Evolutionary conservation across 1,284 basidiomycete species (phyloP).

Genomic region (Paramarasmius palmivorus): DNA sequence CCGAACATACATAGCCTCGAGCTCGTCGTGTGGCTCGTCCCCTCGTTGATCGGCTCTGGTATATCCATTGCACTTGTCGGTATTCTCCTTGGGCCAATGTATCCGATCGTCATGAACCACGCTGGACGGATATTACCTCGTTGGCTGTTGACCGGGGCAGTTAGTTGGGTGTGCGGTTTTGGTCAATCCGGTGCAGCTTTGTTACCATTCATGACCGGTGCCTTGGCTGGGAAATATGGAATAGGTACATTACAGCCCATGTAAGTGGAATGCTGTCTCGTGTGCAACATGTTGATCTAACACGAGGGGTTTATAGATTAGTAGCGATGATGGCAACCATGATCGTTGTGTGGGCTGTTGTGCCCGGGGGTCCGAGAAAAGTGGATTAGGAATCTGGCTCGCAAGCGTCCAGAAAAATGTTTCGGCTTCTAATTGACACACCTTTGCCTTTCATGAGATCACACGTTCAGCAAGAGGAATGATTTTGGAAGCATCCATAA

Average conservation of each 20-base stretch:
- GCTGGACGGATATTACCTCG: slow-evolving; percentile 56
- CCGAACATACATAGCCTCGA: slow-evolving; percentile 13
- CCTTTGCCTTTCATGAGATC: too few relatives aligned
- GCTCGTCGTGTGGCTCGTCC: slow-evolving; percentile 21
- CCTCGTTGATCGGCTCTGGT: slow-evolving; percentile 17
- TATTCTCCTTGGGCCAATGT: slow-evolving; percentile 58
- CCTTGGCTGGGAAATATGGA: slow-evolving; percentile 53
- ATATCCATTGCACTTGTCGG: slow-evolving; percentile 49
- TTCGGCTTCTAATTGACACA: too few relatives aligned
- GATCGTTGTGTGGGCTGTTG: too few relatives aligned
- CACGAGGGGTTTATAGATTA: too few relatives aligned
- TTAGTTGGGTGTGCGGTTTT: slow-evolving; percentile 67
- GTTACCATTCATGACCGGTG: slow-evolving; percentile 65
- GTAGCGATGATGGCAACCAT: too few relatives aligned
- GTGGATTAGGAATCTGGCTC: too few relatives aligned
- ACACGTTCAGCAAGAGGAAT: too few relatives aligned
- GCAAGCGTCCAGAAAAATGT: too few relatives aligned
- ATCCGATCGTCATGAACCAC: slow-evolving; percentile 67
- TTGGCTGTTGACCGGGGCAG: slow-evolving; percentile 61
- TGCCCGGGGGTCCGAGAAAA: too few relatives aligned
- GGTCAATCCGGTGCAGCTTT: slow-evolving; percentile 69
- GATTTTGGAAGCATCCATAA: too few relatives aligned
- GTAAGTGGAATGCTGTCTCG: slow-evolving; percentile 34
- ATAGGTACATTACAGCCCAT: slow-evolving; percentile 59
- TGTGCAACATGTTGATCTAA: background rate